Evolutionary conservation across 306 rosid genomes (phyloP), one percentile per base, ranked within the genome.

Genomic region (Myrica gale): DNA sequence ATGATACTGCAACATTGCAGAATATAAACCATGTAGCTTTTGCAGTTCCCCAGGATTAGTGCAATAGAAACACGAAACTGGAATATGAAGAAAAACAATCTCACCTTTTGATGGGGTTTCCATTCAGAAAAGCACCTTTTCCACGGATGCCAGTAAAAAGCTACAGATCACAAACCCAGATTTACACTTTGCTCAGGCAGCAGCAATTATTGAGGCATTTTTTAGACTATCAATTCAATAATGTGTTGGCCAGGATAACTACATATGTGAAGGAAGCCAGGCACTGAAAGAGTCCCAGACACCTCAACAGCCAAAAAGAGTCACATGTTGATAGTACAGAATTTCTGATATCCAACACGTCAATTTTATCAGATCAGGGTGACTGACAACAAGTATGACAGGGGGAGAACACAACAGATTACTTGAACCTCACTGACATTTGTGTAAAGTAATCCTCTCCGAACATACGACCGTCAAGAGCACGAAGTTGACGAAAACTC

Each of bases 91-190:
- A 81, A 82, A 45, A 50, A 52, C 48, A 19, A 9, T 69, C 82
- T 74, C 75, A 85, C 99, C 97, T 90, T 88, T 92, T 65, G n/a
- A 95, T 90, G 39, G 96, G 96, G 42, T 85, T 80, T 77, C 91
- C 91, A 69, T 95, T 95, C 82, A 95, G 84, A 79, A 89, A 88
- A 68, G 99, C 97, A 63, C 99, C 99, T 74, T 86, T 83, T 68
- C 97, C 99, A 9, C 16, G 79, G 56, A 92, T 69, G 58, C 90
- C 99, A 80, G 99, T 90, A 71, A 92, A 95, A 79, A 95, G 91
- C 99, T 95, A 80, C 85, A 81, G 37, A 66, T 19, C 16, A 50
- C 6, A 68, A 77, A 79, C 73, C 61, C 55, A 50, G 53, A 81
- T 55, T 82, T 76, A 76, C 69, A 72, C 55, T 85, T 81, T 45